Base-by-base conservation (phyloP, 78 protist species). In the Dictyostelium capitatum region DNA sequence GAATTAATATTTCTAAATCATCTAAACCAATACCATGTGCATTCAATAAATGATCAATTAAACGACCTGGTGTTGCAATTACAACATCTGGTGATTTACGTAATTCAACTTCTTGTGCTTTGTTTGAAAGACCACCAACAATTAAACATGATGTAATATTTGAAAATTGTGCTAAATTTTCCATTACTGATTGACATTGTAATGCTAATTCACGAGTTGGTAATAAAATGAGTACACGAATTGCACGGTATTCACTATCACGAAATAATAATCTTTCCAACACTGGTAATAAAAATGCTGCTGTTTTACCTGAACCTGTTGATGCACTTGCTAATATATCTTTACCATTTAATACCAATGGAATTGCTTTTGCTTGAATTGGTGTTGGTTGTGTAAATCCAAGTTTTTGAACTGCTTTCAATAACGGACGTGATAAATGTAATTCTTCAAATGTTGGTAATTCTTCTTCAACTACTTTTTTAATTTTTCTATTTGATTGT, bases 301-400 rank as follows among this genome's bases (percentile, higher is more conserved):
- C 98, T 8, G 99, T 97, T 56, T 98, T 97, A 70, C 99, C 99
- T 10, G 97, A 95, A 50, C 99, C 99, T 15, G 99, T 98, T 19
- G 53, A 79, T 15, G 99, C 98, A 80, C 96, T 91, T 1, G 95
- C 98, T 20, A 82, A 32, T 47, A 97, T n/a, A 79, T 98, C 98
- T 9, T 80, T 80, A 15, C 99, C 98, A 46, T 64, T 48, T 32
- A 97, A 9, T 28, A 89, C 94, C 14, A 95, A 67, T n/a, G 97
- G 97, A 46, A 98, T 97, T 1, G 92, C 75, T 30, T 83, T 85
- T 3, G 96, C 90, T 56, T 93, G 96, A 47, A 93, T 93, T 53
- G 91, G 92, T 80, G 96, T 93, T 65, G 92, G 96, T 87, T 53
- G 46, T 7, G 78, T 51, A 67, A 56, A 93, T 54, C 92, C 92